Evolutionary conservation across 371 early-diverging fungal genomes (phyloP), one percentile per base, ranked within the genome.

Genomic region (Chytridiales sp.): DNA sequence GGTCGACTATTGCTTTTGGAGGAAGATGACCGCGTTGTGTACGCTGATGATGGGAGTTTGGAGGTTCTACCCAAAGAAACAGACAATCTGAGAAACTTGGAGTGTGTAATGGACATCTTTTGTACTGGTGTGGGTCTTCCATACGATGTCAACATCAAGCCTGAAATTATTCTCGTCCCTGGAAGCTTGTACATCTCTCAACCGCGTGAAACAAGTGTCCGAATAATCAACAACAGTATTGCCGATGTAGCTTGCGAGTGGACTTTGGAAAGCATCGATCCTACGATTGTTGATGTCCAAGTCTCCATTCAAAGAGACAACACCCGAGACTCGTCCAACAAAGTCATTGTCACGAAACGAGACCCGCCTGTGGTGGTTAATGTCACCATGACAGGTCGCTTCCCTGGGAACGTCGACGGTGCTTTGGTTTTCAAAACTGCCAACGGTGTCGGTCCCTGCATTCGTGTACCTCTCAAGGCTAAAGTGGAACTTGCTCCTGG

Each of bases 331-430:
- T 4, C 24, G 29, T 1, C 2, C 24, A 9, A 29, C 13, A 40
- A 54, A 2, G 35, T 8, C n/a, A 47, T 40, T 11, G 27, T 13
- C 17, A 35, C 13, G 26, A 26, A 30, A 22, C 46, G 46, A 9
- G 19, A 46, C 9, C 46, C 46, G 21, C 13, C 19, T 24, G 17
- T 49, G 15, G 31, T 27, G 22, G 38, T 72, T 34, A 21, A 47
- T 15, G 30, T 76, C 21, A 29, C 24, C 1, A 39, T 69, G 24
- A 31, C 27, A 0, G 74, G 78, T 19, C 17, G 35, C 0, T 71
- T 69, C 54, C 78, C 78, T 19, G 69, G 62, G 4, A n/a, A 3
- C 3, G 54, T 71, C 9, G 21, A 63, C 31, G 75, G 75, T 15
- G 27, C 41, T 4, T 47, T 73, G 26, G 39, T 68, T 2, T 78